Conservation (phyloP, 495 filamentous ascomycete genomes). For the Parmelia sp. region DNA sequence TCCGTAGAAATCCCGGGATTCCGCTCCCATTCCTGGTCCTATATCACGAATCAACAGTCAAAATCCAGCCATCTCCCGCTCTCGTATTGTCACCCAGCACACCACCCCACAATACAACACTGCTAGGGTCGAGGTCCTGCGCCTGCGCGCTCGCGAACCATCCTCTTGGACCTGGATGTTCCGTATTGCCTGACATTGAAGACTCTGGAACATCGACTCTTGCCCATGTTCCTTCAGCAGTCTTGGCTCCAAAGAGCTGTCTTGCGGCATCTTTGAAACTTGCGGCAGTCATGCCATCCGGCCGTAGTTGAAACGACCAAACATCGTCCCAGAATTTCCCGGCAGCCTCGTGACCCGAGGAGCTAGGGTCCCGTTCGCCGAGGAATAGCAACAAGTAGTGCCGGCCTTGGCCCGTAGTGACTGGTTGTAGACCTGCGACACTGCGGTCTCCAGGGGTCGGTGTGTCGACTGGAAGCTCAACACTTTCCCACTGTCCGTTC, state of each 20-base stretch:
- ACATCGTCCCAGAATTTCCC: constrained; percentile 65
- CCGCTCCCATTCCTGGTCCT: no score
- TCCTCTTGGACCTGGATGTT: constrained; percentile 29
- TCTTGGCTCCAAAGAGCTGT: constrained; percentile 45
- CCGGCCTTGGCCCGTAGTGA: constrained; percentile 47
- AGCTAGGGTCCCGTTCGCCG: constrained; percentile 59
- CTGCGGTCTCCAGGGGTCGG: constrained; percentile 37
- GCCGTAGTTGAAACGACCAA: constrained; percentile 63
- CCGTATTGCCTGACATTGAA: constrained; percentile 13
- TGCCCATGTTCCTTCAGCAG: constrained; percentile 36
- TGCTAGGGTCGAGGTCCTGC: constrained; percentile 25
- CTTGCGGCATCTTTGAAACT: constrained; percentile 36
- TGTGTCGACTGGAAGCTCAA: constrained; percentile 7
- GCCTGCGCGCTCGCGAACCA: constrained; percentile 38
- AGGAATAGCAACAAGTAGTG: constrained; percentile 59
- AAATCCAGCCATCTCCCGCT: constrained; percentile 42
- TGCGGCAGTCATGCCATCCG: constrained; percentile 31
- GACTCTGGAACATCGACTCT: constrained; percentile 22
- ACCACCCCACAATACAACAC: constrained; percentile 43
- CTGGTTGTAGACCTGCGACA: constrained; percentile 40
- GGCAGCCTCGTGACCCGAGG: constrained; percentile 56
- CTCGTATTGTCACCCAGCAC: constrained; percentile 42
- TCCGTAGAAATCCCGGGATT: no score
- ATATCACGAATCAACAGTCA: constrained; percentile 20
- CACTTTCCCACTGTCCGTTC: constrained; percentile 24